Percentiles rank a stretch among this genome's conserved stretches.
phyloP scores from a whole-genome alignment of 2,329 filamentous ascomycete genomes.

The Apiospora pterosperma region DNA sequence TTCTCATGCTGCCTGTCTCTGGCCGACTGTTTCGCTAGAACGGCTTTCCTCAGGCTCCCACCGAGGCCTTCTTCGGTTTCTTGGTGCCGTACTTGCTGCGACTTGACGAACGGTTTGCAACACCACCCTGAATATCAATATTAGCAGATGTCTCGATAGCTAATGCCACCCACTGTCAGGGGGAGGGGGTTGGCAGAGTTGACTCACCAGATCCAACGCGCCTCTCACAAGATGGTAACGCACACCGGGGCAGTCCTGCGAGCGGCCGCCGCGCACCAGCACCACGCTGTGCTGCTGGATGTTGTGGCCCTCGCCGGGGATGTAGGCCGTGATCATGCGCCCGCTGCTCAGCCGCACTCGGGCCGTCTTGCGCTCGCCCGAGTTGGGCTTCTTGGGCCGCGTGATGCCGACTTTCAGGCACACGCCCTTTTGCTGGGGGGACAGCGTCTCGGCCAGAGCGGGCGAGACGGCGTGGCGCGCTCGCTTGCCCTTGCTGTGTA shows the following conservation, averaged over 20 bases:
- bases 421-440: constrained; percentile 89
- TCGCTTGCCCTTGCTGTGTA: constrained; percentile 67
- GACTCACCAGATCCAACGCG: constrained; percentile 83
- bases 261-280: constrained; percentile 85
- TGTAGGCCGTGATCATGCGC: constrained; percentile 86
- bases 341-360: constrained; percentile 86
- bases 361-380: constrained; percentile 92
- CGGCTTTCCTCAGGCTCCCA: constrained; percentile 31
- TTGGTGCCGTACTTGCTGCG: constrained; percentile 98
- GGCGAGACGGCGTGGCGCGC: constrained; percentile 87
- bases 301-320: constrained; percentile 96
- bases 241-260: constrained; percentile 98
- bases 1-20: not conserved
- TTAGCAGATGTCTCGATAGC: not conserved
- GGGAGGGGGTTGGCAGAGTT: not conserved
- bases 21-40: not conserved
- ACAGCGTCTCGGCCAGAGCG: constrained; percentile 64
- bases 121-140: constrained; percentile 66
- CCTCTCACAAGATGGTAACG: constrained; percentile 91
- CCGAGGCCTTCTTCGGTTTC: constrained; percentile 84
- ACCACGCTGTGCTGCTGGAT: constrained; percentile 99
- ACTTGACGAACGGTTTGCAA: constrained; percentile 76
- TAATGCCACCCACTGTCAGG: not conserved
- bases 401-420: constrained; percentile 91
- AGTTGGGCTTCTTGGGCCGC: constrained; percentile 98